phyloP scores from a whole-genome alignment of 495 filamentous ascomycete species.

The Sporormia fimetaria region DNA sequence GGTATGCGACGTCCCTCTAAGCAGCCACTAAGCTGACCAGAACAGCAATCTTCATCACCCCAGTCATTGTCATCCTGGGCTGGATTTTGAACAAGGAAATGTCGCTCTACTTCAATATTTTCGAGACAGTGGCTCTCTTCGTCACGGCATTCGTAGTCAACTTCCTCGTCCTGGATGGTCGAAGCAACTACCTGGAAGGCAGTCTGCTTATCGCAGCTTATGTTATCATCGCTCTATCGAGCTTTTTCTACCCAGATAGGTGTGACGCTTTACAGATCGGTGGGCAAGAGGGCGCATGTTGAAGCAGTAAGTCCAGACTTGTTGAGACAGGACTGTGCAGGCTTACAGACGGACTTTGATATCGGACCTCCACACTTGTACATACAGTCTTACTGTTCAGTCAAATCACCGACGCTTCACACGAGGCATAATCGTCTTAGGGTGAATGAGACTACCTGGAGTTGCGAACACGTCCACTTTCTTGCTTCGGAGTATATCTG shows the following conservation, averaged over 20 bases:
- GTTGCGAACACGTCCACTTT: too few relatives aligned
- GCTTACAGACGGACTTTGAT: too few relatives aligned
- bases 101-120: slow-evolving; percentile 83
- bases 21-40: neutral
- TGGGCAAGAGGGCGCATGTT: slow-evolving; percentile 10
- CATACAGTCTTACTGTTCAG: too few relatives aligned
- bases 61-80: slow-evolving; percentile 76
- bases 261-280: slow-evolving; percentile 21
- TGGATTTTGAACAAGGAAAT: slow-evolving; percentile 76
- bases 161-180: slow-evolving; percentile 76
- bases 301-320: too few relatives aligned
- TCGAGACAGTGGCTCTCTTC: slow-evolving; percentile 80
- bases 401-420: too few relatives aligned
- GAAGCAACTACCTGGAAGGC: slow-evolving; percentile 83
- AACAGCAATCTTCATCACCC: slow-evolving; percentile 72
- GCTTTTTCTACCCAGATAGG: slow-evolving; percentile 22
- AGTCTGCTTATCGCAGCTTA: slow-evolving; percentile 72
- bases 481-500: too few relatives aligned
- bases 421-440: too few relatives aligned
- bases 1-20: slow-evolving; percentile 29
- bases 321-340: too few relatives aligned
- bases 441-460: too few relatives aligned
- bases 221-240: slow-evolving; percentile 52
- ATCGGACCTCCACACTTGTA: too few relatives aligned
- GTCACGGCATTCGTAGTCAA: slow-evolving; percentile 83